Conservation (phyloP, 805 yeast species). For the Danielozyma ontarioensis region DNA sequence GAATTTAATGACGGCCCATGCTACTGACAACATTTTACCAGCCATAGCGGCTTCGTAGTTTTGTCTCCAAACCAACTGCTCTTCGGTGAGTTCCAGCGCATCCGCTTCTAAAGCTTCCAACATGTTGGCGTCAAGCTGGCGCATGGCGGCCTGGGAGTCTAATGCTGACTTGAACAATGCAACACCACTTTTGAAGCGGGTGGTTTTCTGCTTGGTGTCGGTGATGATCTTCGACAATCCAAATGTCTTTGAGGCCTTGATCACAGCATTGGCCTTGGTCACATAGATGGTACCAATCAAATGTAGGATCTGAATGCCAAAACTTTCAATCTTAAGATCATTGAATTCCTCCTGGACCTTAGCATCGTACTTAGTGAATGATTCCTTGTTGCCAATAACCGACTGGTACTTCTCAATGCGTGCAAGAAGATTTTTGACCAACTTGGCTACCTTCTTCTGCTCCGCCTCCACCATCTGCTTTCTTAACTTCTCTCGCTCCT, state of each 20-base stretch:
- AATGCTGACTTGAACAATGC: conserved; percentile 76
- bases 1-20: conserved; percentile 90
- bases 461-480: conserved; percentile 53
- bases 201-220: conserved; percentile 78
- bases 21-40: conserved; percentile 88
- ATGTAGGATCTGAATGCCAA: conserved; percentile 84
- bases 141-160: conserved; percentile 77
- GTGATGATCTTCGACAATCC: conserved; percentile 85
- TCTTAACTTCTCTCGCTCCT: conserved; percentile 44
- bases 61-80: conserved; percentile 36
- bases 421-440: conserved; percentile 43
- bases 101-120: conserved; percentile 43
- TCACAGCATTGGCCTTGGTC: conserved; percentile 66
- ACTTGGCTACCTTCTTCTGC: conserved; percentile 47
- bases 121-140: conserved; percentile 64
- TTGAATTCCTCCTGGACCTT: conserved; percentile 62
- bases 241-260: conserved; percentile 72
- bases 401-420: conserved; percentile 48
- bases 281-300: conserved; percentile 77
- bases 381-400: conserved; percentile 58
- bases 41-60: conserved; percentile 78
- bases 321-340: conserved; percentile 87
- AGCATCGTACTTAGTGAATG: conserved; percentile 49
- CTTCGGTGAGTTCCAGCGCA: conserved; percentile 25
- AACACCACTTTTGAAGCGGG: conserved; percentile 77